phyloP scores from a whole-genome alignment of 495 filamentous ascomycete species.

The Corynascus novoguineensis region DNA sequence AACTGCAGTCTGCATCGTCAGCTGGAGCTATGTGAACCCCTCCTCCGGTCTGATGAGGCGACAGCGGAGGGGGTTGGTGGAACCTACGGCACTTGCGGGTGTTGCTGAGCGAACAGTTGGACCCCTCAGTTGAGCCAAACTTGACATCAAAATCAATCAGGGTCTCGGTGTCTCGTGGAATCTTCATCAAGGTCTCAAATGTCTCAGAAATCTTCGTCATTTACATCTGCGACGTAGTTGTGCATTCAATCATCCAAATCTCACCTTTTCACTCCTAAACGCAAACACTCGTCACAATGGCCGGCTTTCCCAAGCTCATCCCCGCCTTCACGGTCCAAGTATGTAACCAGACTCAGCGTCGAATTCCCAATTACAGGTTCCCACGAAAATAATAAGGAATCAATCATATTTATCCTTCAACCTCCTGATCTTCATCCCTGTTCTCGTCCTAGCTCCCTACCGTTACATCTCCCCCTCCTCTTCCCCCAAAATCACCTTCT shows the following conservation, averaged over 20 bases:
- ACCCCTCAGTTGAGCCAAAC: too few species aligned
- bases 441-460: not conserved
- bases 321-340: slow-evolving; percentile 41
- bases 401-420: too few species aligned
- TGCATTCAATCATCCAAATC: not conserved
- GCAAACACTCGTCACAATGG: slow-evolving; percentile 24
- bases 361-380: too few species aligned
- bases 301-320: slow-evolving; percentile 36
- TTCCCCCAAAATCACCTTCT: not conserved
- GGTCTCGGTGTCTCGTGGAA: too few species aligned
- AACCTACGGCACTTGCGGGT: not conserved
- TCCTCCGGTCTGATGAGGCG: not conserved
- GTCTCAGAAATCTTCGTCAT: too few species aligned
- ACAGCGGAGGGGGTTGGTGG: not conserved
- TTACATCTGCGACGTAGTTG: too few species aligned
- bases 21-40: not conserved
- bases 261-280: not conserved
- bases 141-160: too few species aligned
- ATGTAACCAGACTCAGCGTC: slow-evolving; percentile 10
- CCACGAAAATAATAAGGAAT: too few species aligned
- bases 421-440: too few species aligned
- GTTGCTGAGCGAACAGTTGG: too few species aligned
- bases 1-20: not conserved
- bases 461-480: not conserved
- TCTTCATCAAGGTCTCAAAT: too few species aligned